Percentiles rank a stretch among this genome's conserved stretches.
Conservation (phyloP, 768 basidiomycete genomes). For the Boletus insuetus region DNA sequence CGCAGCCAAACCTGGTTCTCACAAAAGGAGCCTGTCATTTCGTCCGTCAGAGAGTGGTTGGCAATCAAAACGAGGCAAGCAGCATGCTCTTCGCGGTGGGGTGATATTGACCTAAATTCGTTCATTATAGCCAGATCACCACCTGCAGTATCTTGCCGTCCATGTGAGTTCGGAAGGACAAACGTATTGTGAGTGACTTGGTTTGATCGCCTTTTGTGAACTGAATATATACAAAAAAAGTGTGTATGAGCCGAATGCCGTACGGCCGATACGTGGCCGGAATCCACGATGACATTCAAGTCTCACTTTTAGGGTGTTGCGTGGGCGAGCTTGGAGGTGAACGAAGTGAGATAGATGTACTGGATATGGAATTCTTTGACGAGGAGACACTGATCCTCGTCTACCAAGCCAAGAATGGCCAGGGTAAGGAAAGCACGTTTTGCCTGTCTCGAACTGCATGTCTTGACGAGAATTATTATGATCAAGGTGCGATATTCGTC, state of each 20-base stretch:
- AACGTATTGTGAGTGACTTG: conserved; percentile 44
- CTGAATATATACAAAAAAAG: conserved; percentile 42
- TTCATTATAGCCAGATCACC: conserved; percentile 38
- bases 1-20: conserved; percentile 31
- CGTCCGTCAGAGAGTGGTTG: conserved; percentile 55
- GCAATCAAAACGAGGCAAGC: conserved; percentile 49
- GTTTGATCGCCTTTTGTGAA: conserved; percentile 23
- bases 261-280: conserved; percentile 41
- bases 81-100: conserved; percentile 23
- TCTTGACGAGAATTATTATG: conserved; percentile 34
- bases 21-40: conserved; percentile 33
- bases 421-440: conserved; percentile 43
- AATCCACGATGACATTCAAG: conserved; percentile 39
- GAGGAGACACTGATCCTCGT: conserved; percentile 65
- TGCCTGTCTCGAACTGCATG: conserved; percentile 8
- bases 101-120: conserved; percentile 28
- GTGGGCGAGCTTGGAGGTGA: conserved; percentile 33
- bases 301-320: conserved; percentile 52
- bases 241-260: conserved; percentile 55
- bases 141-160: conserved; percentile 53
- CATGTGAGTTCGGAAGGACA: conserved; percentile 41
- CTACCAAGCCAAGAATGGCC: conserved; percentile 46
- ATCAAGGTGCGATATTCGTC: conserved; percentile 52
- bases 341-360: conserved; percentile 44
- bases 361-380: conserved; percentile 80